Conservation (phyloP, 192 early-diverging fungal genomes). For the Umbelopsis sp. region DNA sequence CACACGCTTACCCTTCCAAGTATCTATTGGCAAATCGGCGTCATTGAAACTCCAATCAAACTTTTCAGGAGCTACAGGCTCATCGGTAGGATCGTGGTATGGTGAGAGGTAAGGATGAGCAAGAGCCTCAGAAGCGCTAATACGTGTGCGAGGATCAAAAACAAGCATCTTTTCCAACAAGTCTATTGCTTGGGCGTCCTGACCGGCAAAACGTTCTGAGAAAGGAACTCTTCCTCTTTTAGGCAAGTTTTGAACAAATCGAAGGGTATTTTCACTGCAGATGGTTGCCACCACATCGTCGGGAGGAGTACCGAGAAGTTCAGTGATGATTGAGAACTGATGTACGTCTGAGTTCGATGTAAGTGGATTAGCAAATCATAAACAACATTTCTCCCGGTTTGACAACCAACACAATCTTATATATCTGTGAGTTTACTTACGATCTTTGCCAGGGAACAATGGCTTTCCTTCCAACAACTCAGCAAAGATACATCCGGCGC, state of each 20-base stretch:
- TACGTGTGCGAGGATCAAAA: conserved; percentile 91
- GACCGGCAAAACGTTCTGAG: conserved; percentile 75
- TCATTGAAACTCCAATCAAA: conserved; percentile 98
- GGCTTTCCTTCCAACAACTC: conserved; percentile 97
- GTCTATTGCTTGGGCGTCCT: conserved; percentile 80
- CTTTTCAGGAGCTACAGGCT: conserved; percentile 74
- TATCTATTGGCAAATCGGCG: conserved; percentile 82
- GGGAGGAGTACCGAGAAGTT: conserved; percentile 89
- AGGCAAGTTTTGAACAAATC: conserved; percentile 89
- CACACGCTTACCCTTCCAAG: conserved; percentile 67
- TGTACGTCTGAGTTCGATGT: conserved; percentile 67
- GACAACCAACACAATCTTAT: neutral
- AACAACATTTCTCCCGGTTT: neutral
- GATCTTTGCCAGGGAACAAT: conserved; percentile 94
- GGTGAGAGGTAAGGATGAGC: conserved; percentile 88
- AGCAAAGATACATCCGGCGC: conserved; percentile 91
- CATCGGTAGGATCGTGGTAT: conserved; percentile 90
- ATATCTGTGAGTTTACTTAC: conserved; percentile 47
- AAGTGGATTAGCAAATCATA: neutral
- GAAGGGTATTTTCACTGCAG: conserved; percentile 90
- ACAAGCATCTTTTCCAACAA: conserved; percentile 91
- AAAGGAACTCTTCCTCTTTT: conserved; percentile 81
- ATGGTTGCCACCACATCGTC: conserved; percentile 92
- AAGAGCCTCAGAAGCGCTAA: conserved; percentile 85
- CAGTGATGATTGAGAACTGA: conserved; percentile 95